Evolutionary conservation across 1,284 basidiomycete species (phyloP).

Genomic region (Ustilago bromivora): DNA sequence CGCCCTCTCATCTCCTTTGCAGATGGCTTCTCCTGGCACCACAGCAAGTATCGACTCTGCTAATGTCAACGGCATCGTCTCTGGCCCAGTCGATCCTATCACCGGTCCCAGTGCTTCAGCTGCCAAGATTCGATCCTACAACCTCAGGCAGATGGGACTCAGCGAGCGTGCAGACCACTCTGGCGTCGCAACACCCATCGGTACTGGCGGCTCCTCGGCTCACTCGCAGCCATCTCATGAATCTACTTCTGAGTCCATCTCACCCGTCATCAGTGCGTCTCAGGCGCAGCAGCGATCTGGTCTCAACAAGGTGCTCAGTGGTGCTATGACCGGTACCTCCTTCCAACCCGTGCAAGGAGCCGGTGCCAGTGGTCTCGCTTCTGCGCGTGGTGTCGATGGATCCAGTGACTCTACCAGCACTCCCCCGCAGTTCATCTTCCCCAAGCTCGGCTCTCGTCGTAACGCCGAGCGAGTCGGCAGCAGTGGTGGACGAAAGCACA

Average conservation of each 20-base stretch:
- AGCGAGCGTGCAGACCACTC: conserved; percentile 45
- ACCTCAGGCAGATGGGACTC: conserved; percentile 44
- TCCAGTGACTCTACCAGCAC: conserved; percentile 39
- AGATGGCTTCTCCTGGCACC: conserved; percentile 27
- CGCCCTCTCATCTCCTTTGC: conserved; percentile 26
- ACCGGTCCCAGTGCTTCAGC: conserved; percentile 41
- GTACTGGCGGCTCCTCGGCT: conserved; percentile 44
- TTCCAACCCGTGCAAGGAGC: conserved; percentile 51
- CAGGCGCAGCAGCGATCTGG: conserved; percentile 26
- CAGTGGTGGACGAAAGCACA: conserved; percentile 29
- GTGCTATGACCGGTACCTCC: conserved; percentile 40
- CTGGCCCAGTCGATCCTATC: conserved; percentile 44
- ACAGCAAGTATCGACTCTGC: conserved; percentile 9
- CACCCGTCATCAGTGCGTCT: conserved; percentile 22
- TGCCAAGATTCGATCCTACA: conserved; percentile 39
- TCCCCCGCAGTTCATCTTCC: conserved; percentile 66
- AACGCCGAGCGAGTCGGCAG: conserved; percentile 28
- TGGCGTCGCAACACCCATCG: conserved; percentile 48
- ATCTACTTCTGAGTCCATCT: conserved; percentile 19
- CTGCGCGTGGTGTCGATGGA: conserved; percentile 54
- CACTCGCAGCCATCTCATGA: conserved; percentile 14
- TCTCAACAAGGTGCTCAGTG: conserved; percentile 52
- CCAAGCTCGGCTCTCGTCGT: conserved; percentile 61
- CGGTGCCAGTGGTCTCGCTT: conserved; percentile 57
- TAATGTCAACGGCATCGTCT: conserved; percentile 14